Percentiles rank a stretch among this genome's conserved stretches.
These are phyloP conservation scores for Coemansia sp. DNA, from an alignment of 192 early-diverging fungal genomes.

Conservation along the genomic window DNA sequence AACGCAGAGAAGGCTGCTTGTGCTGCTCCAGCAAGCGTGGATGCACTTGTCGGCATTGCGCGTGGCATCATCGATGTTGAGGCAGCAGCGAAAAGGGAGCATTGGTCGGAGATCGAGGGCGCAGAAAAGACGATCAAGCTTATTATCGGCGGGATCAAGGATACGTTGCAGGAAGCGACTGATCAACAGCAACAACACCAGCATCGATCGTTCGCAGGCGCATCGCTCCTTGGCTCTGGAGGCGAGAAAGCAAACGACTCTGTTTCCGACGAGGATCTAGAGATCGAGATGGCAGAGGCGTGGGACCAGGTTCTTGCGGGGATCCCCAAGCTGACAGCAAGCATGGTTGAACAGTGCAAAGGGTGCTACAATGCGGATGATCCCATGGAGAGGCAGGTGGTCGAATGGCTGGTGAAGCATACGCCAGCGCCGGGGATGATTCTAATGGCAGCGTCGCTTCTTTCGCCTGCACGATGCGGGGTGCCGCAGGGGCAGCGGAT, in stretches of 20 bases:
- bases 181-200: background rate
- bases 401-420: constrained; percentile 29
- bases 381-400: background rate
- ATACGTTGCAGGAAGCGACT: constrained; percentile 9
- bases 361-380: background rate
- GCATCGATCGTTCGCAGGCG: background rate
- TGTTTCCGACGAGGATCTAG: constrained; percentile 9
- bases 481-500: constrained; percentile 30
- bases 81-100: constrained; percentile 5
- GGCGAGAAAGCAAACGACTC: background rate
- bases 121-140: constrained; percentile 51
- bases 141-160: constrained; percentile 44
- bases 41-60: constrained; percentile 13
- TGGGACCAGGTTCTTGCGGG: constrained; percentile 46
- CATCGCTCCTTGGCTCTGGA: background rate
- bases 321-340: constrained; percentile 25
- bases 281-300: constrained; percentile 37
- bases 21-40: background rate
- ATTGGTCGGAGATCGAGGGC: constrained; percentile 40
- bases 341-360: constrained; percentile 14
- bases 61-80: constrained; percentile 16
- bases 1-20: no score
- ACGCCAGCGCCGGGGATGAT: constrained; percentile 50
- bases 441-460: constrained; percentile 40
- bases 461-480: constrained; percentile 26